Percentiles rank a stretch among this genome's conserved stretches.
phyloP scores from a whole-genome alignment of 2,329 filamentous ascomycete species.

The Alternaria postmessia region DNA sequence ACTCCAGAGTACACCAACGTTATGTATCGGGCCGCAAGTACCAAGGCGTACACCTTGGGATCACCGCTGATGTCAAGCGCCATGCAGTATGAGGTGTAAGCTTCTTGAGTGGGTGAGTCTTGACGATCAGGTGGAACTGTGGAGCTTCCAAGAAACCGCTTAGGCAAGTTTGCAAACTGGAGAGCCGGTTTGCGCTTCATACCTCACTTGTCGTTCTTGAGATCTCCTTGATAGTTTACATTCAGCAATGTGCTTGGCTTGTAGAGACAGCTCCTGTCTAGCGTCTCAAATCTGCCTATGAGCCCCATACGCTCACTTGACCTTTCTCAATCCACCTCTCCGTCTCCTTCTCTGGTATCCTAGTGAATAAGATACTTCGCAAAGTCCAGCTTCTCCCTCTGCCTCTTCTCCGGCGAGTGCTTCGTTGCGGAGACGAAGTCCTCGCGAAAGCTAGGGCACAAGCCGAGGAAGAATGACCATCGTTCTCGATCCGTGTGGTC shows the following conservation, averaged over 20 bases:
- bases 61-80: not conserved
- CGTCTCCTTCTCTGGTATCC: not conserved
- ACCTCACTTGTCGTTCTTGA: not conserved
- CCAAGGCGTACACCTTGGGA: not conserved
- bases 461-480: not conserved
- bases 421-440: not conserved
- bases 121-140: not conserved
- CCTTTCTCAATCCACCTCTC: not conserved
- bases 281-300: too few relatives aligned
- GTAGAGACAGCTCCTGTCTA: not conserved
- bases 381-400: too few relatives aligned
- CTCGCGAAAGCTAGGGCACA: not conserved
- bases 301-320: not conserved
- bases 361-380: too few relatives aligned
- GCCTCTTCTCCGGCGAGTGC: not conserved
- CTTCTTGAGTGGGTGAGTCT: not conserved
- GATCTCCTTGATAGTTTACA: not conserved
- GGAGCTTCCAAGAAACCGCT: not conserved
- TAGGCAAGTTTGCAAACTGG: not conserved
- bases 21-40: not conserved
- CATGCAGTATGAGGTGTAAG: conserved; percentile 1
- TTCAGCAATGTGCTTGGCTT: not conserved
- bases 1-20: not conserved
- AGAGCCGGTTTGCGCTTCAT: not conserved
- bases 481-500: not conserved